phyloP scores from a whole-genome alignment of 805 yeast genomes.

The Ogataea salicorniae region DNA sequence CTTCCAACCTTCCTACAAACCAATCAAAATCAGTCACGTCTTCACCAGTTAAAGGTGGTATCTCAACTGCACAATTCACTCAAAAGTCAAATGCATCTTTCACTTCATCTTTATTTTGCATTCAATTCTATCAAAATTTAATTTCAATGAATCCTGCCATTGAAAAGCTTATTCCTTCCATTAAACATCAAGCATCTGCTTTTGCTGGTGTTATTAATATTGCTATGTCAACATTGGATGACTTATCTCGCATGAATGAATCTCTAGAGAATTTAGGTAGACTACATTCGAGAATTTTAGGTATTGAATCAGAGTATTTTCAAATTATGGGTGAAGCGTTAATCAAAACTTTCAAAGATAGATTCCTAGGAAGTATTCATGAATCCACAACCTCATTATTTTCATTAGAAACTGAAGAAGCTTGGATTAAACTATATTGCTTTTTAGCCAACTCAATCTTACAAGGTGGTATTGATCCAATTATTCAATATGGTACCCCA shows the following conservation, averaged over 20 bases:
- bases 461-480: slow-evolving; percentile 55
- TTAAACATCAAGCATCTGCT: slow-evolving; percentile 72
- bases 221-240: slow-evolving; percentile 61
- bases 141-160: slow-evolving; percentile 55
- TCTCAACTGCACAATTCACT: neutral
- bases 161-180: slow-evolving; percentile 64
- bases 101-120: slow-evolving; percentile 61
- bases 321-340: slow-evolving; percentile 72
- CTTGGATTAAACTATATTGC: slow-evolving; percentile 67
- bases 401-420: slow-evolving; percentile 55
- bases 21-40: neutral
- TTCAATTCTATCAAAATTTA: slow-evolving; percentile 70
- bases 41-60: neutral
- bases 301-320: slow-evolving; percentile 63
- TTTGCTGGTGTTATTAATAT: slow-evolving; percentile 74
- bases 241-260: slow-evolving; percentile 50
- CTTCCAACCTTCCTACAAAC: neutral
- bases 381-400: slow-evolving; percentile 33
- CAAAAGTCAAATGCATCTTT: slow-evolving; percentile 26
- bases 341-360: slow-evolving; percentile 60
- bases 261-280: slow-evolving; percentile 63
- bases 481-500: slow-evolving; percentile 23
- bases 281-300: slow-evolving; percentile 68
- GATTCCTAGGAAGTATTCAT: slow-evolving; percentile 35
- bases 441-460: slow-evolving; percentile 64